Percentiles rank a stretch among this genome's conserved stretches.
These are phyloP conservation scores for Trypanosoma melophagium DNA, from an alignment of 208 protist species.

Conservation along the genomic window DNA sequence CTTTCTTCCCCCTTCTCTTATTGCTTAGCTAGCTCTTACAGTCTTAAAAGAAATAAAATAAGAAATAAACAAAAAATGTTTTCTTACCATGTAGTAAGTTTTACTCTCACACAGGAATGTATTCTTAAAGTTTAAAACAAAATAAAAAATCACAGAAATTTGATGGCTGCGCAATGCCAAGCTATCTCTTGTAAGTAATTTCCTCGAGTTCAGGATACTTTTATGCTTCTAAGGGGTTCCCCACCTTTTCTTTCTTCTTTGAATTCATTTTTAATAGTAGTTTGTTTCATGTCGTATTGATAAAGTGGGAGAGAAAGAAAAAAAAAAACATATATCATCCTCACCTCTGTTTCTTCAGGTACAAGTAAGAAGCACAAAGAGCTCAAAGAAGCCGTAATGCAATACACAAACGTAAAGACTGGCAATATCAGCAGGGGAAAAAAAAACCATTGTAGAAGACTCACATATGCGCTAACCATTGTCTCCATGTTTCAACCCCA, in stretches of 20 bases:
- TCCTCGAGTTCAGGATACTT: too few species aligned
- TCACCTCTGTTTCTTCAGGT: too few species aligned
- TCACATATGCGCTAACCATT: constrained; percentile 64
- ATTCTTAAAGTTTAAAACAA: not conserved
- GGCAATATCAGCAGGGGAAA: not conserved
- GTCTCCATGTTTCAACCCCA: constrained; percentile 65
- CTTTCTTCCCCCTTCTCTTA: not conserved
- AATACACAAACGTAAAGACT: not conserved
- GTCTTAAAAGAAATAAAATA: not conserved
- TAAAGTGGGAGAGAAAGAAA: not conserved
- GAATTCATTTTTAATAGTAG: not conserved
- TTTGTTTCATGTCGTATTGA: not conserved
- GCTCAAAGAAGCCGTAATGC: too few species aligned
- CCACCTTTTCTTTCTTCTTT: not conserved
- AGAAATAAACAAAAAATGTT: not conserved
- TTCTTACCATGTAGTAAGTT: too few species aligned
- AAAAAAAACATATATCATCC: not conserved
- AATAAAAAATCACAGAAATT: not conserved
- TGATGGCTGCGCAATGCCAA: too few species aligned
- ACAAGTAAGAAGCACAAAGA: too few species aligned
- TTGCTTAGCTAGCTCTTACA: not conserved
- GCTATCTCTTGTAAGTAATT: too few species aligned
- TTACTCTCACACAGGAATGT: not conserved
- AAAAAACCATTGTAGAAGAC: not conserved
- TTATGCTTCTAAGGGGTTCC: too few species aligned